Base-by-base conservation (phyloP, 768 basidiomycete species). In the Calocybe gangraenosa region DNA sequence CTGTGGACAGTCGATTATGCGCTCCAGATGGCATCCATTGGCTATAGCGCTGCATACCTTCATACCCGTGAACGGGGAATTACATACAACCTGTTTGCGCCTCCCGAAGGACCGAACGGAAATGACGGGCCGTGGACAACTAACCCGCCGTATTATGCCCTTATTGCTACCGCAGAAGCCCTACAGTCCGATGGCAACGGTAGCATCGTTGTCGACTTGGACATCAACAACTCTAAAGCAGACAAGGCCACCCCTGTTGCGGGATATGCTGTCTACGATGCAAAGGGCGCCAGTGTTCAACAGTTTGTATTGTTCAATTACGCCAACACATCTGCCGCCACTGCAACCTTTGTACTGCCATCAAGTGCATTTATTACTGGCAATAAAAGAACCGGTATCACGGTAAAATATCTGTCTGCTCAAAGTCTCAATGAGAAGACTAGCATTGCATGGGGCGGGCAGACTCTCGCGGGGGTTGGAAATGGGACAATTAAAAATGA, bases 191-290 rank as follows among this genome's bases (percentile, higher is more conserved):
- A 69, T 39, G 75, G 74, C 2, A 66, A 58, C 46, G 64, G 34
- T 28, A 28, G 25, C 11, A 35, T 70, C 18, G 74, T 78, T 25
- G 56, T 65, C 11, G 77, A 78, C 50, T 62, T 80, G n/a, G 61
- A 74, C 52, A 54, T 77, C 37, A 55, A 50, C 18, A 62, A 64
- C 32, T 76, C 74, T 7, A 65, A 37, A 41, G 52, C 53, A 11
- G 61, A 71, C 46, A 55, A 54, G 10, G 64, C 59, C 51, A 65
- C 69, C 23, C 69, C 69, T 17, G 67, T 66, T 31, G 71, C 75
- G 49, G 68, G 75, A 23, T 85, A 87, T 57, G 80, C 75, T 4
- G 60, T 84, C 20, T 82, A 81, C 64, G 78, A 84, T 49, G 66
- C 76, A 28, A 60, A 58, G 10, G 67, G 66, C 37, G 67, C 70